Conservation (phyloP, 2,329 filamentous ascomycete species). For the Sclerotinia glacialis region DNA sequence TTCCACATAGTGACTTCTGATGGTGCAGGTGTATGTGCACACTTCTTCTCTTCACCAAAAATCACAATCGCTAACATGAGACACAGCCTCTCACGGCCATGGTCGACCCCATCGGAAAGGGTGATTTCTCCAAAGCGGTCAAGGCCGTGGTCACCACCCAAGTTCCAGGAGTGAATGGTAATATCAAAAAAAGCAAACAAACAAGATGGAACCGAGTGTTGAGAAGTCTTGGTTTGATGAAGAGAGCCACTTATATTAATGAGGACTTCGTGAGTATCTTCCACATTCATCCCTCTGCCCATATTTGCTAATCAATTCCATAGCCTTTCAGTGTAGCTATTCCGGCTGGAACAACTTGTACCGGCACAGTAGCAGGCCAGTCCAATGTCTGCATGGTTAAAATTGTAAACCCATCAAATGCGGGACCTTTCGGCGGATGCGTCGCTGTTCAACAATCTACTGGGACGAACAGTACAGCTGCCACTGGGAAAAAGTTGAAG, state of each 20-base stretch:
- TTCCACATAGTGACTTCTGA: conserved; percentile 46
- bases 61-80: background rate
- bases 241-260: conserved; percentile 28
- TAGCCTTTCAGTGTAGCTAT: conserved; percentile 40
- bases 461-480: conserved; percentile 20
- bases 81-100: conserved; percentile 31
- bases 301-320: background rate
- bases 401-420: conserved; percentile 44
- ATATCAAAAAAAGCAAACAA: conserved; percentile 37
- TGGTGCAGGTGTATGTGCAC: conserved; percentile 40
- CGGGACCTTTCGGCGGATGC: conserved; percentile 45
- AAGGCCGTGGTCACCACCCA: conserved; percentile 39
- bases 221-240: conserved; percentile 23
- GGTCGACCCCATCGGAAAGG: conserved; percentile 54
- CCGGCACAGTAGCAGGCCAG: conserved; percentile 40
- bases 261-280: conserved; percentile 39
- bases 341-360: conserved; percentile 44
- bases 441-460: conserved; percentile 41
- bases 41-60: background rate
- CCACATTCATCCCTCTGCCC: no score
- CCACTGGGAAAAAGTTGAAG: conserved; percentile 6
- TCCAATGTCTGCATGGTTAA: conserved; percentile 45
- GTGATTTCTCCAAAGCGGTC: conserved; percentile 39
- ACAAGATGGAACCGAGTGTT: conserved; percentile 26
- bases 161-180: conserved; percentile 42